A percentile compares a stretch with the other conserved stretches of the same genome.
Evolutionary conservation across 129 eudicot genomes (phyloP).

Genomic region (Saussurea involucrata): DNA sequence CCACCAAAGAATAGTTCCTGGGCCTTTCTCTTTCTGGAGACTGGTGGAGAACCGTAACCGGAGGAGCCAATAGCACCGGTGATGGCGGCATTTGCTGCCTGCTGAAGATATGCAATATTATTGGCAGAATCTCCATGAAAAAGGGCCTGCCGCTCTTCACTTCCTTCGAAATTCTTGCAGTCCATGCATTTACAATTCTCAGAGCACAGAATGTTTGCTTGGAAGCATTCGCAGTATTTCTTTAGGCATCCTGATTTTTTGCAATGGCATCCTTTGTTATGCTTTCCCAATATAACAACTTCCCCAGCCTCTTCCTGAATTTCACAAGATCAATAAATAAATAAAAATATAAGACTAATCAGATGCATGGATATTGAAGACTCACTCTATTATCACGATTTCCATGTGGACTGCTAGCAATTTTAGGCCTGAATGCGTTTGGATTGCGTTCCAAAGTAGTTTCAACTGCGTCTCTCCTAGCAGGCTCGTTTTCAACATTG

Average conservation of each 20-base stretch:
- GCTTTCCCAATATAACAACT: slow-evolving; percentile 54
- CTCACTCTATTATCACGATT: slow-evolving; percentile 54
- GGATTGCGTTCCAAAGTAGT: slow-evolving; percentile 92
- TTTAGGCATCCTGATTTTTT: slow-evolving; percentile 94
- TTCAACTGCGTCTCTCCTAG: slow-evolving; percentile 89
- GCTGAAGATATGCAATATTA: slow-evolving; percentile 67
- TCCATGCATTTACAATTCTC: slow-evolving; percentile 92
- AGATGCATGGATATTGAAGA: neutral
- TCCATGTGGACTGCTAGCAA: slow-evolving; percentile 89
- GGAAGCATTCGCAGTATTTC: slow-evolving; percentile 94
- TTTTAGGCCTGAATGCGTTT: slow-evolving; percentile 89
- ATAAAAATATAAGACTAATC: neutral
- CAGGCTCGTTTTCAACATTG: slow-evolving; percentile 83
- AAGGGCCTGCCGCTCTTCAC: slow-evolving; percentile 93
- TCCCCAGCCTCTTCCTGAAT: slow-evolving; percentile 84
- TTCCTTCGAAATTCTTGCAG: slow-evolving; percentile 91
- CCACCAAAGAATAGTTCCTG: slow-evolving; percentile 72
- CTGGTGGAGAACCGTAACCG: slow-evolving; percentile 77
- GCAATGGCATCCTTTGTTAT: slow-evolving; percentile 97
- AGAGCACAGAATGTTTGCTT: slow-evolving; percentile 93
- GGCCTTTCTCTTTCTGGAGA: slow-evolving; percentile 64
- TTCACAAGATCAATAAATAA: neutral
- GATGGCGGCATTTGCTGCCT: slow-evolving; percentile 96
- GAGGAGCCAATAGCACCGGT: slow-evolving; percentile 93
- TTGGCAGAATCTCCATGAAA: slow-evolving; percentile 77